phyloP scores from a whole-genome alignment of 441 rosid species.

The Biscutella auriculata region DNA sequence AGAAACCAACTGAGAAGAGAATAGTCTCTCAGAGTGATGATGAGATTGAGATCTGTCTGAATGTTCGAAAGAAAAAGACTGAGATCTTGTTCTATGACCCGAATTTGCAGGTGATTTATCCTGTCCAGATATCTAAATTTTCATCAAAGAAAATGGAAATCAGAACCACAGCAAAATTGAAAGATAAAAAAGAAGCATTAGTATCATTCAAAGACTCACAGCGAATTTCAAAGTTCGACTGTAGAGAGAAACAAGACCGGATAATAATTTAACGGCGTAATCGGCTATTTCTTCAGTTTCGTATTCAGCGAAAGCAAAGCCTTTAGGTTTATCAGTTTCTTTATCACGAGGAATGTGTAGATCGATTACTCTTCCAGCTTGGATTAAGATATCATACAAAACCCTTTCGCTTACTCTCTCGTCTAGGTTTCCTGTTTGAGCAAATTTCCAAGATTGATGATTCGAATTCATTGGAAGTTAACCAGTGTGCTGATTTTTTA shows the following conservation, averaged over 20 bases:
- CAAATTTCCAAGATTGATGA: neutral
- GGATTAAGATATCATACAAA: slow-evolving; percentile 69
- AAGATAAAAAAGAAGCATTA: no score
- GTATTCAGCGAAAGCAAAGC: slow-evolving; percentile 80
- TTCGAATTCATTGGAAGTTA: neutral
- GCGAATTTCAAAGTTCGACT: slow-evolving; percentile 72
- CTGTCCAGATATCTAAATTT: slow-evolving; percentile 67
- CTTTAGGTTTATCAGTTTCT: slow-evolving; percentile 77
- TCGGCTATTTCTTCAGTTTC: slow-evolving; percentile 75
- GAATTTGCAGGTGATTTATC: slow-evolving; percentile 41
- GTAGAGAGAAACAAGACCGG: slow-evolving; percentile 73
- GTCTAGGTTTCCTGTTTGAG: slow-evolving; percentile 62
- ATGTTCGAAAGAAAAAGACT: slow-evolving; percentile 14
- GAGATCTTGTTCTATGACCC: slow-evolving; percentile 27
- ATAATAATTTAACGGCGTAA: slow-evolving; percentile 79
- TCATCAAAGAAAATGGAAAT: neutral
- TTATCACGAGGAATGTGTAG: slow-evolving; percentile 69
- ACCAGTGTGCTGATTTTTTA: no score
- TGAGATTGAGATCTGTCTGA: slow-evolving; percentile 24
- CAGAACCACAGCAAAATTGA: neutral
- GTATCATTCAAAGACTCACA: no score
- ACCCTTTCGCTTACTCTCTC: slow-evolving; percentile 78
- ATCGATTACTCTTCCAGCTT: slow-evolving; percentile 75
- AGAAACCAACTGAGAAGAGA: slow-evolving; percentile 28
- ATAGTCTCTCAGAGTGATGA: slow-evolving; percentile 27